These are phyloP conservation scores for Sphagnurus paluster DNA, from an alignment of 1,284 basidiomycete species.

Conservation along the genomic window DNA sequence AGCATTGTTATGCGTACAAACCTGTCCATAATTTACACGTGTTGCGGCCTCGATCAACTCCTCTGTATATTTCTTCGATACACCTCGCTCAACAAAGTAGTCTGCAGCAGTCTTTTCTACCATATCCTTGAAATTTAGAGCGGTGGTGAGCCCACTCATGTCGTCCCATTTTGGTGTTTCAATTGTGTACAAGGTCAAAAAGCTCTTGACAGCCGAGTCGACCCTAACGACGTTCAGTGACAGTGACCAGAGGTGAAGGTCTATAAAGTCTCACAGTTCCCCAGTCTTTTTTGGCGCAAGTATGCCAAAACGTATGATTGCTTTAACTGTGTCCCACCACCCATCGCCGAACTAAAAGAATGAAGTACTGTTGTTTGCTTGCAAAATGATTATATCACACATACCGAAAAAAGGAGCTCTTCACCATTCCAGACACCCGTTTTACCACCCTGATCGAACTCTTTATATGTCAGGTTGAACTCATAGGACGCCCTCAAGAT, in stretches of 20 bases:
- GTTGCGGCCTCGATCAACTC: constrained; percentile 87
- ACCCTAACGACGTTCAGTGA: constrained; percentile 46
- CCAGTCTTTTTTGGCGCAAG: constrained; percentile 62
- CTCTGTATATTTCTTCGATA: constrained; percentile 60
- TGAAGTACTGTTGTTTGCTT: constrained; percentile 2
- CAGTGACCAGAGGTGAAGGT: not conserved
- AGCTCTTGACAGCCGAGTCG: constrained; percentile 51
- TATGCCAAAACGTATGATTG: constrained; percentile 83
- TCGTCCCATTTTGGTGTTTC: constrained; percentile 67
- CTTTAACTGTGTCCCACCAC: constrained; percentile 75
- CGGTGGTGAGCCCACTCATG: constrained; percentile 53
- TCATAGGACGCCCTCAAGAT: constrained; percentile 78
- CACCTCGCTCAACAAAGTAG: constrained; percentile 58
- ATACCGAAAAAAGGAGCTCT: constrained; percentile 65
- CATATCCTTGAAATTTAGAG: constrained; percentile 55
- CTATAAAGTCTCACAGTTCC: constrained; percentile 45
- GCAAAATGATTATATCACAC: constrained; percentile 20
- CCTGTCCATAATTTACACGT: constrained; percentile 89
- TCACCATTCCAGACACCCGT: constrained; percentile 86
- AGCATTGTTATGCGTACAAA: constrained; percentile 34
- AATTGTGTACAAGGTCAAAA: constrained; percentile 59
- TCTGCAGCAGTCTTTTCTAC: constrained; percentile 56
- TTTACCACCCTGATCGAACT: constrained; percentile 48
- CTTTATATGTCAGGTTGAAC: constrained; percentile 68
- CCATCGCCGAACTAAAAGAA: constrained; percentile 51